A percentile compares a stretch with the other conserved stretches of the same genome.
These are phyloP conservation scores for Venturia effusa DNA, from an alignment of 2,329 filamentous ascomycete genomes.

Conservation along the genomic window DNA sequence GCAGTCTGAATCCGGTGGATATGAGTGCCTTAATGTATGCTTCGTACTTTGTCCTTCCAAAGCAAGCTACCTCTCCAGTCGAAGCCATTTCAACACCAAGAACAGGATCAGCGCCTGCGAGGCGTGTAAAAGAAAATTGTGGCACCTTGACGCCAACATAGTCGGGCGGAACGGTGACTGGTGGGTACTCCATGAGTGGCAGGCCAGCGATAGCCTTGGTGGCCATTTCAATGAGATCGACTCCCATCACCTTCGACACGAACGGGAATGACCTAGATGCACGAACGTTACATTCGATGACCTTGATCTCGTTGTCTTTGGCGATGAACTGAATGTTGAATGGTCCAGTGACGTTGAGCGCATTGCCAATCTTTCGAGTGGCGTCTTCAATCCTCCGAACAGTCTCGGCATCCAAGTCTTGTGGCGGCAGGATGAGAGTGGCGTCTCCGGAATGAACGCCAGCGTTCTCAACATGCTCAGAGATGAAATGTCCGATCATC, in stretches of 20 bases:
- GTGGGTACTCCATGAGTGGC: slow-evolving; percentile 73
- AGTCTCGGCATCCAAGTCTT: slow-evolving; percentile 82
- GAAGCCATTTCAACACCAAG: slow-evolving; percentile 98
- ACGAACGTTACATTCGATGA: slow-evolving; percentile 97
- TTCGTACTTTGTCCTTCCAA: slow-evolving; percentile 92
- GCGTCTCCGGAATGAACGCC: slow-evolving; percentile 98
- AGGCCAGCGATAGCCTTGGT: slow-evolving; percentile 91
- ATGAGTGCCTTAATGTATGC: slow-evolving; percentile 94
- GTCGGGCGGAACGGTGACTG: slow-evolving; percentile 61
- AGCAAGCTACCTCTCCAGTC: slow-evolving; percentile 94
- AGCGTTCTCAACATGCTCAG: slow-evolving; percentile 96
- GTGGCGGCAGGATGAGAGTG: slow-evolving; percentile 86
- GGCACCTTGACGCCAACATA: slow-evolving; percentile 96
- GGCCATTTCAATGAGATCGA: slow-evolving; percentile 96
- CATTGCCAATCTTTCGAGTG: slow-evolving; percentile 86
- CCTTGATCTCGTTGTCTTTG: slow-evolving; percentile 99
- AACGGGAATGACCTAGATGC: slow-evolving; percentile 96
- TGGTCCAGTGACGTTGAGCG: slow-evolving; percentile 89
- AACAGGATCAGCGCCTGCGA: slow-evolving; percentile 91
- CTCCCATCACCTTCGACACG: slow-evolving; percentile 96
- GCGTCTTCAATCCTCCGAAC: slow-evolving; percentile 88
- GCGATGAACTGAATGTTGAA: slow-evolving; percentile 99
- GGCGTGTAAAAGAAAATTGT: slow-evolving; percentile 96
- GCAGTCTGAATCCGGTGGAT: slow-evolving; percentile 91
- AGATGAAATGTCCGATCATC: slow-evolving; percentile 92